Conservation (phyloP, 352 stramenopile genomes). For the Phytopythium cucurbitacearum region DNA sequence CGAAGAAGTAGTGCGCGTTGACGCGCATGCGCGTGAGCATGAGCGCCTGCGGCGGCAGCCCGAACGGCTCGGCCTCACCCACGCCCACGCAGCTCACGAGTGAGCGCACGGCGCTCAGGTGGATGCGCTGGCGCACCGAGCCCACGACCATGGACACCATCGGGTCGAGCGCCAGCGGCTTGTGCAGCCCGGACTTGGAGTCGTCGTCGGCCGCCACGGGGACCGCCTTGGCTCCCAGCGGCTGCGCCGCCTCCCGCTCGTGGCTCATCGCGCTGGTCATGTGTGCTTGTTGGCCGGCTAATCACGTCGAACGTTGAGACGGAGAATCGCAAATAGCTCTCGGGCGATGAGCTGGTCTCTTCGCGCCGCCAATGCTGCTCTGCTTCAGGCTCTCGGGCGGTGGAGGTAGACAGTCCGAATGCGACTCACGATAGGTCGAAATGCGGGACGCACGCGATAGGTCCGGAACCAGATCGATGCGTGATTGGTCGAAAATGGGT, state of each 20-base stretch:
- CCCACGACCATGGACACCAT: slow-evolving; percentile 32
- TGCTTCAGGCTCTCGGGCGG: too few species aligned
- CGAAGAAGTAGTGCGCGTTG: slow-evolving; percentile 70
- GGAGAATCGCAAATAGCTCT: slow-evolving; percentile 1
- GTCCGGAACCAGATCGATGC: neutral
- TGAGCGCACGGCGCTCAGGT: slow-evolving; percentile 40
- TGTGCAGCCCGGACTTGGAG: neutral
- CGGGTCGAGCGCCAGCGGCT: slow-evolving; percentile 14
- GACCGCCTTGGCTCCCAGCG: neutral
- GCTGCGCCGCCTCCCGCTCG: neutral
- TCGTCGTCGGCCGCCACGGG: neutral
- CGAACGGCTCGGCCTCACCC: slow-evolving; percentile 60
- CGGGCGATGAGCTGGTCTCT: neutral
- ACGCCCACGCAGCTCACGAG: slow-evolving; percentile 63
- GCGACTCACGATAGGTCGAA: neutral
- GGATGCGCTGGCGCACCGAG: slow-evolving; percentile 36
- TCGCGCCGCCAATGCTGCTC: too few species aligned
- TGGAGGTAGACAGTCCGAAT: neutral
- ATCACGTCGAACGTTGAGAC: neutral
- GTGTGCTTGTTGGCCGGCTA: neutral
- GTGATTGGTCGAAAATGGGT: neutral
- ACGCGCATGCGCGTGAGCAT: slow-evolving; percentile 51
- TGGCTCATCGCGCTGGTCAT: neutral
- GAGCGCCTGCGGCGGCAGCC: slow-evolving; percentile 38
- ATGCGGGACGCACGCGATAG: neutral